These are phyloP conservation scores for Mimosa bimucronata DNA, from an alignment of 306 rosid species.

Conservation along the genomic window DNA sequence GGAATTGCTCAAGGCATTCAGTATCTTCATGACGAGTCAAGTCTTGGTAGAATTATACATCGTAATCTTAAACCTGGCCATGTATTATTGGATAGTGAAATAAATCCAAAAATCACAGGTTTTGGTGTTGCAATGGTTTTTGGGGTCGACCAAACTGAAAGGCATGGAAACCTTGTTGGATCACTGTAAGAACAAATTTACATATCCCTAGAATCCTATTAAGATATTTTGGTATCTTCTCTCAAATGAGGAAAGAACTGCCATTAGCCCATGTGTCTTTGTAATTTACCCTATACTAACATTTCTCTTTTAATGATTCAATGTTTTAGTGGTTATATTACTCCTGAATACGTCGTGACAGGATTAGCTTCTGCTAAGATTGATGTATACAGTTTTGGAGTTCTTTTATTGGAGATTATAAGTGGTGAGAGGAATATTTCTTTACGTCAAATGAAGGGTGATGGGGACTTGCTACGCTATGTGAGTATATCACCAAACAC, in stretches of 20 bases:
- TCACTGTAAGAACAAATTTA: constrained; percentile 51
- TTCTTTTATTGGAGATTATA: constrained; percentile 44
- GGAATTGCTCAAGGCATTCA: constrained; percentile 57
- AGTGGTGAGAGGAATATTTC: constrained; percentile 45
- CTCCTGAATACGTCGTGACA: constrained; percentile 39
- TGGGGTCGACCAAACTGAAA: constrained; percentile 39
- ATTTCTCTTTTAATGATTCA: not conserved
- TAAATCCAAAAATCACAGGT: constrained; percentile 59
- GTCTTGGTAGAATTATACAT: constrained; percentile 54
- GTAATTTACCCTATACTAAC: not conserved
- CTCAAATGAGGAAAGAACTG: no score
- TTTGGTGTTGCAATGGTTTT: constrained; percentile 63
- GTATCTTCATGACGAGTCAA: constrained; percentile 63
- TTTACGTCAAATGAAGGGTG: constrained; percentile 24
- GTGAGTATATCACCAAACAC: constrained; percentile 36
- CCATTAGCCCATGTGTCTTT: not conserved
- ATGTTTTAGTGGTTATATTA: constrained; percentile 29
- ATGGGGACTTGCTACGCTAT: constrained; percentile 36
- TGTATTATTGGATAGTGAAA: constrained; percentile 42
- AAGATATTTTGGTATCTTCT: not conserved
- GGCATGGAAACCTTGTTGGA: constrained; percentile 46
- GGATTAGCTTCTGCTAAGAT: constrained; percentile 38
- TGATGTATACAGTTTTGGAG: constrained; percentile 41
- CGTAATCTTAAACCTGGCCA: constrained; percentile 59
- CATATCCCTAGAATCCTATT: not conserved